Evolutionary conservation across 306 rosid species (phyloP).

Genomic region (Fagus crenata): DNA sequence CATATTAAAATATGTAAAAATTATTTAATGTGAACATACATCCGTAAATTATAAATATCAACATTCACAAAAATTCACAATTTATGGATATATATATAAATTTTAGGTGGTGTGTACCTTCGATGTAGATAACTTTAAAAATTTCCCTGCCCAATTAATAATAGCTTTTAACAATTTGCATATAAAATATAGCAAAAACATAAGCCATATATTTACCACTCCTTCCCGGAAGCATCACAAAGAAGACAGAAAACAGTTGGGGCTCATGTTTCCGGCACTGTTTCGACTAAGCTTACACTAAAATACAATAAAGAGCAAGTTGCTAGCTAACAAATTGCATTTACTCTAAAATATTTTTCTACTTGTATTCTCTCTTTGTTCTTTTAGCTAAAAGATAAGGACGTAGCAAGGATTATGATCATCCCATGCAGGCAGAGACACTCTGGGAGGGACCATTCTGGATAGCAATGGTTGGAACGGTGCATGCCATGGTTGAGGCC

Average conservation of each 20-base stretch:
- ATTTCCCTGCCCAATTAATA: too few species aligned
- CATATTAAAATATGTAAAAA: too few species aligned
- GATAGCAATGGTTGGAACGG: slow-evolving; percentile 42
- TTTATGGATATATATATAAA: too few species aligned
- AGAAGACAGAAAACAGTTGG: slow-evolving; percentile 33
- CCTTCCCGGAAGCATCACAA: slow-evolving; percentile 26
- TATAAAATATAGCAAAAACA: neutral
- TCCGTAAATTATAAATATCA: too few species aligned
- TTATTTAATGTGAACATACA: too few species aligned
- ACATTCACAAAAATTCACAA: too few species aligned
- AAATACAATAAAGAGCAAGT: neutral
- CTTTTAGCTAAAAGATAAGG: neutral
- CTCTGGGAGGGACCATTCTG: slow-evolving; percentile 26
- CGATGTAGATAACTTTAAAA: too few species aligned
- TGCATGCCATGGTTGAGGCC: slow-evolving; percentile 30
- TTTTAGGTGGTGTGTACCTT: too few species aligned
- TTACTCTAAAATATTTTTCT: slow-evolving; percentile 8
- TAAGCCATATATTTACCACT: neutral
- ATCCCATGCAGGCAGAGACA: neutral
- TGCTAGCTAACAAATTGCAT: neutral
- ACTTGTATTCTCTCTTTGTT: neutral
- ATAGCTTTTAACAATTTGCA: neutral
- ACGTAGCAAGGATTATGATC: neutral
- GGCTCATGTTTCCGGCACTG: slow-evolving; percentile 28
- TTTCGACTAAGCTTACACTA: slow-evolving; percentile 16